Conservation (phyloP, 768 basidiomycete genomes). For the Mycena floridula region DNA sequence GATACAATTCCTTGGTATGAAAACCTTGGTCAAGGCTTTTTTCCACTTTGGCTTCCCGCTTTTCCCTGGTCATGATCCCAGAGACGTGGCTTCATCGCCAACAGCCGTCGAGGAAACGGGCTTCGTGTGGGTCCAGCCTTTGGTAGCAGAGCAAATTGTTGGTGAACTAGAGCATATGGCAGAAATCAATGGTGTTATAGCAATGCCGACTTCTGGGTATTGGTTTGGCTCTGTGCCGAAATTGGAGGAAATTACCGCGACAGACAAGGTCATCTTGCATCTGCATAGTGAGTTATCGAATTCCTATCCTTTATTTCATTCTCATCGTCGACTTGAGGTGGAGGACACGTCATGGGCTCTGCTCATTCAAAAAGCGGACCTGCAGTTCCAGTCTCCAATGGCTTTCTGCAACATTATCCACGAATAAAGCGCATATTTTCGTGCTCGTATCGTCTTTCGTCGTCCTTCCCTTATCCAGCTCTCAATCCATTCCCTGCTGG, state of each 20-base stretch:
- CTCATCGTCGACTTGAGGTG: constrained; percentile 30
- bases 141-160: constrained; percentile 30
- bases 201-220: constrained; percentile 48
- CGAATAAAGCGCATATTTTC: constrained; percentile 44
- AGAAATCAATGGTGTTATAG: constrained; percentile 28
- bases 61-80: neutral
- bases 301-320: neutral
- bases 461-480: constrained; percentile 31
- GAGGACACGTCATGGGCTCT: constrained; percentile 46
- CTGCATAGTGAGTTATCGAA: neutral
- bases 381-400: constrained; percentile 37
- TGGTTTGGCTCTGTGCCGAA: constrained; percentile 38
- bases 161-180: constrained; percentile 39
- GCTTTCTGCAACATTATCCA: constrained; percentile 38
- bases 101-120: neutral
- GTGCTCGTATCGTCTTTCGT: constrained; percentile 68
- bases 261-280: constrained; percentile 47
- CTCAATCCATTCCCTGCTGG: constrained; percentile 68
- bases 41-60: neutral
- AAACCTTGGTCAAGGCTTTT: neutral
- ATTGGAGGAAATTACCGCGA: constrained; percentile 27
- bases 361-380: constrained; percentile 48
- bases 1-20: neutral
- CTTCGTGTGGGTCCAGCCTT: constrained; percentile 39
- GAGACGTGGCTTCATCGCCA: neutral